phyloP scores from a whole-genome alignment of 257 asterid species.

The Echites panduratus region DNA sequence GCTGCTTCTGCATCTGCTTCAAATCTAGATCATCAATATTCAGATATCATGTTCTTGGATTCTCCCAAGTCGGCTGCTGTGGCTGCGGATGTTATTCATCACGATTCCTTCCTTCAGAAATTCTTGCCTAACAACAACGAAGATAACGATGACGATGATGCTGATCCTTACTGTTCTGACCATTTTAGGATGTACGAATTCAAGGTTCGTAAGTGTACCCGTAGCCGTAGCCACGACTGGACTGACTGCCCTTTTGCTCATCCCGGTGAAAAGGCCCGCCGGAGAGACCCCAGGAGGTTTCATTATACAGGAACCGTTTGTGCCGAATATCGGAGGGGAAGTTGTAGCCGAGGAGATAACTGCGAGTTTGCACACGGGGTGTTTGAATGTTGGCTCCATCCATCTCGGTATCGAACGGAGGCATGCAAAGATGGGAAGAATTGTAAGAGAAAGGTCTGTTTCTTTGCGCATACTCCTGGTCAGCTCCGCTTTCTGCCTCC shows the following conservation, averaged over 20 bases:
- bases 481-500: slow-evolving; percentile 78
- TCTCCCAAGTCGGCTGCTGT: slow-evolving; percentile 52
- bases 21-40: background rate
- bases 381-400: slow-evolving; percentile 96
- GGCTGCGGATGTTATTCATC: background rate
- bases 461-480: slow-evolving; percentile 74
- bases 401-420: slow-evolving; percentile 80
- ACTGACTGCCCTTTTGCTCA: slow-evolving; percentile 98
- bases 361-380: slow-evolving; percentile 93
- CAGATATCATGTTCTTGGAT: slow-evolving; percentile 26
- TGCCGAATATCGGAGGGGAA: slow-evolving; percentile 71
- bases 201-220: slow-evolving; percentile 80
- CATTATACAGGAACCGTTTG: slow-evolving; percentile 79
- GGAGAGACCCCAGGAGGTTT: slow-evolving; percentile 83
- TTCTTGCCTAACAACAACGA: slow-evolving; percentile 61
- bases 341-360: slow-evolving; percentile 59
- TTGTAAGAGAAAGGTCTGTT: slow-evolving; percentile 86
- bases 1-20: slow-evolving; percentile 1
- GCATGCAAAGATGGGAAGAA: slow-evolving; percentile 94
- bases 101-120: slow-evolving; percentile 50
- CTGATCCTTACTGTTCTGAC: slow-evolving; percentile 78
- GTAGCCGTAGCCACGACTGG: slow-evolving; percentile 98
- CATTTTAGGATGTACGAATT: slow-evolving; percentile 87
- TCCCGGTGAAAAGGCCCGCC: slow-evolving; percentile 90
- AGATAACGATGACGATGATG: slow-evolving; percentile 33